These are phyloP conservation scores for Cephalotrichum gorgonifer DNA, from an alignment of 2,329 filamentous ascomycete genomes.

Conservation along the genomic window DNA sequence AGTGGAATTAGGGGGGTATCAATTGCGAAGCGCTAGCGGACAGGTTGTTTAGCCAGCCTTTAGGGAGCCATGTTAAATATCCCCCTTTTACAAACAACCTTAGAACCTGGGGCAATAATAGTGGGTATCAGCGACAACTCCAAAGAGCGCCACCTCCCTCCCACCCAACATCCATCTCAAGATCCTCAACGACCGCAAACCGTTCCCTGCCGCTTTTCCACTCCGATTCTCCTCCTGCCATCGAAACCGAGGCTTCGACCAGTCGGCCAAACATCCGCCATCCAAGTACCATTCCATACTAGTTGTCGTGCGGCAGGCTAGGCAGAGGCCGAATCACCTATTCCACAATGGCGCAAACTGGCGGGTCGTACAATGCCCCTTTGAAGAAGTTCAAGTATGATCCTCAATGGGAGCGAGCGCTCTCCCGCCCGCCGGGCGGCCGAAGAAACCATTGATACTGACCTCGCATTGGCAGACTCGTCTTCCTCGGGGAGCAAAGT, in stretches of 20 bases:
- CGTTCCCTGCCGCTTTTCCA: not conserved
- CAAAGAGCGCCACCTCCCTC: not conserved
- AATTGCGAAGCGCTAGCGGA: not conserved
- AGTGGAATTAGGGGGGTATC: not conserved
- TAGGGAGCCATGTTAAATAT: not conserved
- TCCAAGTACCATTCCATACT: not conserved
- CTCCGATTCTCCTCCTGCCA: not conserved
- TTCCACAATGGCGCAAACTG: conserved; percentile 66
- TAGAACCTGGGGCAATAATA: too few relatives aligned
- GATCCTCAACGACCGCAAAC: too few relatives aligned
- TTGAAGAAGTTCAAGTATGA: conserved; percentile 99
- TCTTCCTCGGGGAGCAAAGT: conserved; percentile 97
- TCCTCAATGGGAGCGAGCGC: conserved; percentile 2
- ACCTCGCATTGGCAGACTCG: conserved; percentile 50
- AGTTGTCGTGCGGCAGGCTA: not conserved
- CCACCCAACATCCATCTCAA: not conserved
- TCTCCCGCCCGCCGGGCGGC: not conserved
- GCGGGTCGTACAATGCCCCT: conserved; percentile 93
- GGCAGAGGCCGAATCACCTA: not conserved
- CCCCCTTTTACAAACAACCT: not conserved
- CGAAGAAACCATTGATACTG: not conserved
- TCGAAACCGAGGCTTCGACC: not conserved
- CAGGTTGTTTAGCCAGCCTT: not conserved
- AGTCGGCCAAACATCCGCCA: not conserved
- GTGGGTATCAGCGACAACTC: not conserved